Evolutionary conservation across 345 rosid species (phyloP).

Genomic region (Clarkia xantiana): DNA sequence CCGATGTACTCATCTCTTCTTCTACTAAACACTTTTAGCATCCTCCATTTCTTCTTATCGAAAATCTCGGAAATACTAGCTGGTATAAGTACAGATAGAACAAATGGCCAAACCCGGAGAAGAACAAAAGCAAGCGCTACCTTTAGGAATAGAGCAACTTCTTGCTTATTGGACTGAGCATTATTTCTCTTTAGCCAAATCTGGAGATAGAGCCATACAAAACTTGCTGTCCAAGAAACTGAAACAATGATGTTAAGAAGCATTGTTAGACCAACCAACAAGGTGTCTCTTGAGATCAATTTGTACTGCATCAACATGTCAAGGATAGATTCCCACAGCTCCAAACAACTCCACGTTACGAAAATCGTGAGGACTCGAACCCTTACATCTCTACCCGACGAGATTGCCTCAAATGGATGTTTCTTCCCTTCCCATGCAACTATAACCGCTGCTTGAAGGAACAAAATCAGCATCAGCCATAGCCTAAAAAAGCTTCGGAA

Average conservation of each 20-base stretch:
- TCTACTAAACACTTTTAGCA: constrained; percentile 36
- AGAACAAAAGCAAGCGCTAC: constrained; percentile 41
- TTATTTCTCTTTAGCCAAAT: constrained; percentile 65
- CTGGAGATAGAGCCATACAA: constrained; percentile 53
- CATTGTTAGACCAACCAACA: constrained; percentile 52
- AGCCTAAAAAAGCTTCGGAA: constrained; percentile 69
- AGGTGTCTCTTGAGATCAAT: constrained; percentile 49
- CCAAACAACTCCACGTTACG: constrained; percentile 63
- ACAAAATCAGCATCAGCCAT: constrained; percentile 67
- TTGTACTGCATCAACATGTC: constrained; percentile 75
- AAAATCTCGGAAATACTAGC: constrained; percentile 59
- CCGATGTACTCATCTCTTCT: constrained; percentile 44
- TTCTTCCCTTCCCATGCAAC: constrained; percentile 47
- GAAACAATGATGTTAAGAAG: constrained; percentile 50
- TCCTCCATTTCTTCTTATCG: constrained; percentile 46
- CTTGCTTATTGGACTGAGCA: constrained; percentile 38
- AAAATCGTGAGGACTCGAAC: constrained; percentile 58
- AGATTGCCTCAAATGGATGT: constrained; percentile 32
- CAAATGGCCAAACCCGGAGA: constrained; percentile 58
- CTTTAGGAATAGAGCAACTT: constrained; percentile 55
- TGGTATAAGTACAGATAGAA: constrained; percentile 32
- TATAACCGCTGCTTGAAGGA: constrained; percentile 55
- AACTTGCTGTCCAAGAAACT: constrained; percentile 53
- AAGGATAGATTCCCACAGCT: constrained; percentile 54
- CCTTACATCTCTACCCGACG: constrained; percentile 36